Evolutionary conservation across 495 filamentous ascomycete species (phyloP).

Genomic region (Penicillium manginii): DNA sequence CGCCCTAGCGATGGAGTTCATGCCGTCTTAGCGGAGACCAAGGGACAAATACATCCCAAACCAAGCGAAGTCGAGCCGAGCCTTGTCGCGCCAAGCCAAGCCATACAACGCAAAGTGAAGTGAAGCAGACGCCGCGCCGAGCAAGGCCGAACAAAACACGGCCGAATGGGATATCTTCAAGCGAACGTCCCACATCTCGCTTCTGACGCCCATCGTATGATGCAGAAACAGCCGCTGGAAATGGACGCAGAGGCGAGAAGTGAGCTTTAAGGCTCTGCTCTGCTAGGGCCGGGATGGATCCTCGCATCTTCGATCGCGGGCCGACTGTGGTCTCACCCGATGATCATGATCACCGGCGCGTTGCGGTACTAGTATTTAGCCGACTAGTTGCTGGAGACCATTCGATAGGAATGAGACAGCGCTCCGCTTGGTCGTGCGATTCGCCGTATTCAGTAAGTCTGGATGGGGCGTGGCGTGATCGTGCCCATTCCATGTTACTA

Average conservation of each 20-base stretch:
- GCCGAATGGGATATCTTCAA: background rate
- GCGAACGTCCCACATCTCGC: background rate
- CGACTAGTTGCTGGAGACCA: background rate
- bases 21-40: too few species aligned
- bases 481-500: background rate
- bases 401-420: slow-evolving; percentile 1
- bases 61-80: too few species aligned
- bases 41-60: too few species aligned
- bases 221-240: background rate
- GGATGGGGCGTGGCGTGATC: background rate
- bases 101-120: too few species aligned
- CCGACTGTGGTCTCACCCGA: slow-evolving; percentile 1
- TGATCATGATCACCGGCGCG: background rate
- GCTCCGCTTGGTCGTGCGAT: slow-evolving; percentile 7
- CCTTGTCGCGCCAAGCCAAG: too few species aligned
- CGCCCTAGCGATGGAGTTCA: too few species aligned
- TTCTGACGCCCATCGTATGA: slow-evolving; percentile 9
- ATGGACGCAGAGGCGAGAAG: too few species aligned
- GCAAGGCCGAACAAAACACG: too few species aligned
- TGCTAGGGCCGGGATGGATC: too few species aligned
- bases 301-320: slow-evolving; percentile 10
- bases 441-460: slow-evolving; percentile 15
- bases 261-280: too few species aligned
- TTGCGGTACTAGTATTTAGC: too few species aligned
- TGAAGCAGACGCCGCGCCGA: too few species aligned